Conservation (phyloP, 2,329 filamentous ascomycete genomes). For the Aspergillus arachidicola region DNA sequence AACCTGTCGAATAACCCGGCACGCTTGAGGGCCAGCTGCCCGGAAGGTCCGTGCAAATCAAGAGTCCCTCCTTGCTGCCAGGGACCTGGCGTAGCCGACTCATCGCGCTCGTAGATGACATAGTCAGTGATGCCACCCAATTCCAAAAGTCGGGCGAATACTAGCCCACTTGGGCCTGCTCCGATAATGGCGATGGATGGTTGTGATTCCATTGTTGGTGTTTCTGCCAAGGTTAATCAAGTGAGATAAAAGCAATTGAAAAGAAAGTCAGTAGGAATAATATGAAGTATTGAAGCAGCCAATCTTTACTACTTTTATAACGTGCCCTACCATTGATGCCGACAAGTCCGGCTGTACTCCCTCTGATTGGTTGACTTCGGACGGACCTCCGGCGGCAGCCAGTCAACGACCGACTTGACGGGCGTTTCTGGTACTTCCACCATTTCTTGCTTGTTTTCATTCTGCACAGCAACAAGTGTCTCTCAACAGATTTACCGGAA, state of each 20-base stretch:
- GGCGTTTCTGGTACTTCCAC: not conserved
- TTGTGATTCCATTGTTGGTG: not conserved
- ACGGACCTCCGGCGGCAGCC: not conserved
- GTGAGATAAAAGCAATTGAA: not conserved
- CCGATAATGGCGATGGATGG: slow-evolving; percentile 25
- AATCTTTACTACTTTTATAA: not conserved
- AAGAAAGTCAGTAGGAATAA: not conserved
- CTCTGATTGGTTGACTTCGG: not conserved
- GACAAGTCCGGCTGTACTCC: not conserved
- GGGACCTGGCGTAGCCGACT: not conserved
- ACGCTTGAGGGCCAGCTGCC: slow-evolving; percentile 24
- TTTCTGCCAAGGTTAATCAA: not conserved
- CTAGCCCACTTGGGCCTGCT: slow-evolving; percentile 24
- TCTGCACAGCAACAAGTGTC: not conserved
- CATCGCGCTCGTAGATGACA: slow-evolving; percentile 24
- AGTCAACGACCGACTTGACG: not conserved
- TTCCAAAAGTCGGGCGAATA: slow-evolving; percentile 23
- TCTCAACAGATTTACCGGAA: not conserved
- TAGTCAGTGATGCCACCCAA: slow-evolving; percentile 19
- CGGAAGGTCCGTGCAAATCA: slow-evolving; percentile 23
- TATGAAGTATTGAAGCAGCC: not conserved
- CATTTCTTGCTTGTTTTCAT: not conserved
- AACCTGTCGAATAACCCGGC: slow-evolving; percentile 26
- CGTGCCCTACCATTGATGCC: not conserved
- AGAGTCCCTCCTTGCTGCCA: slow-evolving; percentile 24